Base-by-base conservation (phyloP, 108 stramenopile species). In the Nitzschia sp. region DNA sequence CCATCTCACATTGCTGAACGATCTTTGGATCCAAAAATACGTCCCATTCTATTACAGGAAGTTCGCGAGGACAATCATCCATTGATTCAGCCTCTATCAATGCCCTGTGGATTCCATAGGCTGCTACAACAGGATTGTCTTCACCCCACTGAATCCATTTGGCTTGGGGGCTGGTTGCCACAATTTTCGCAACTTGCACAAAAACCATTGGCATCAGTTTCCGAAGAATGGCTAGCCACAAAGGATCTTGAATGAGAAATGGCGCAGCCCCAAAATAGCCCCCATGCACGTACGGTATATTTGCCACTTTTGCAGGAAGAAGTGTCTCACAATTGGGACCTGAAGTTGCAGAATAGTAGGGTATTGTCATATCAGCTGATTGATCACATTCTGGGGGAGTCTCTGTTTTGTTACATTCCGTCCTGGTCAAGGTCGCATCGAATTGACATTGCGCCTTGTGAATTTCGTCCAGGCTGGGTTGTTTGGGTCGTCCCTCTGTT, bases 121-220 rank as follows among this genome's bases (percentile, higher is more conserved):
- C 91, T 26, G 91, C 91, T 10, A 93, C 91, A 17, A 94, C 90
- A 41, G 93, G 93, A 79, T 94, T 94, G 68, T 94, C 91, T 67
- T 94, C 93, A 6, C 90, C 93, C 93, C 93, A 94, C 65, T 94
- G 93, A 53, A 94, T 94, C 15, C 91, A 64, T 63, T 71, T 67
- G 12, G 86, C 80, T 0, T 84, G 82, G 24, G 86, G 84, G 11
- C 77, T 46, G 8, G 41, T 15, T 2, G 43, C 64, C 26, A 90
- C 82, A 62, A 90, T 87, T 24, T 82, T 79, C 5, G 80, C 77
- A 60, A 94, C 88, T 72, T 91, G 90, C 20, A 89, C 85, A 63
- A 89, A 94, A 0, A 94, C 93, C 72, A 91, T 90, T 5, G 93
- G 93, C 87, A 90, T 87, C 50, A 94, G 69, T 10, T 77, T 55